Evolutionary conservation across 192 early-diverging fungal genomes (phyloP), one percentile per base, ranked within the genome.

Genomic region (Coemansia sp.): DNA sequence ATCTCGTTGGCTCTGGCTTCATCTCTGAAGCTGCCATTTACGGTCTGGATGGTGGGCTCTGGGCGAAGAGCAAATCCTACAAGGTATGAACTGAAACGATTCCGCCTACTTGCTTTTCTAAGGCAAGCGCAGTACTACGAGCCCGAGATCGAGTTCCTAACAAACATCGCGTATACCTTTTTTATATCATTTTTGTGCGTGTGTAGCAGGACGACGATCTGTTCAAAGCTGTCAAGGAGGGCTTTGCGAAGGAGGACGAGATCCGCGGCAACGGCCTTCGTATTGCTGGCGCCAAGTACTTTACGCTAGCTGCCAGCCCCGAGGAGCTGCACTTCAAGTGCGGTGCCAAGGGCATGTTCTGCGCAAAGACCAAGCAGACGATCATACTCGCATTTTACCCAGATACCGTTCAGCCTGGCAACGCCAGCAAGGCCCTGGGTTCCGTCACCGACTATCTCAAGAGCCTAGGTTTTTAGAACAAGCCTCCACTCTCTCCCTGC

Each of bases 381-480:
- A 77, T 98, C 45, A 67, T 98, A 38, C 73, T 96, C 61, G 90
- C 89, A 37, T 69, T 85, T 60, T 92, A 93, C 64, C 65, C 78
- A 20, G 89, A 94, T 40, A 78, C 65, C 57, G 74, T 85, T 11
- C 85, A 90, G 64, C 81, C 88, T 7, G 92, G 92, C 46, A 84
- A 86, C 40, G 88, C 91, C 64, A 94, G 80, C 81, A 86, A 85
- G 62, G 86, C 90, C 61, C 87, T 94, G 41, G 92, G 92, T 67
- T 74, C 45, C 6, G 83, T 94, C 60, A 90, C 86, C 45, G 90
- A 93, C 64, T 94, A 98, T 77, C 86, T 98, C 46, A 89, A 86
- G 62, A 57, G 71, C 60, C 74, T 87, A 19, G 83, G 72, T 59
- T 95, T 51, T 51, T 38, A 51, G 62, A 8, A 89, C 68, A n/a